phyloP scores from a whole-genome alignment of 176 grass and related monocot species.

The Phragmites australis region DNA sequence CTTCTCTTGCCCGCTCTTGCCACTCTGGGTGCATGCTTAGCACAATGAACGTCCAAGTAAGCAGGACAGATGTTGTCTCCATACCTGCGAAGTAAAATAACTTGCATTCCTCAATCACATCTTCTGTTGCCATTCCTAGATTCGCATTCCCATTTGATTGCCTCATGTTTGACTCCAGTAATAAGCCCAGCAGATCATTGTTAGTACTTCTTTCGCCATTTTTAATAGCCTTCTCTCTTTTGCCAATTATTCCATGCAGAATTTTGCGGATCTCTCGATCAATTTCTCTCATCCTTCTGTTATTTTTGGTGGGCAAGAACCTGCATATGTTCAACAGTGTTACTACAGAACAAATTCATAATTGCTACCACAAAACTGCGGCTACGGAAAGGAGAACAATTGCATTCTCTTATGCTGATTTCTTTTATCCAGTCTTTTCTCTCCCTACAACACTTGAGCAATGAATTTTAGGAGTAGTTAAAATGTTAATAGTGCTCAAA shows the following conservation, averaged over 20 bases:
- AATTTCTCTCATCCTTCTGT: conserved; percentile 49
- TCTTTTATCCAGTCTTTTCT: background rate
- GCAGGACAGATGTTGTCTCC: conserved; percentile 74
- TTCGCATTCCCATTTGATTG: conserved; percentile 47
- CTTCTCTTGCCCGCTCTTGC: conserved; percentile 70
- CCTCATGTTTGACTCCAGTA: conserved; percentile 62
- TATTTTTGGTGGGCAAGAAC: conserved; percentile 66
- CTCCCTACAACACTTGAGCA: background rate
- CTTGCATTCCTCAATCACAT: conserved; percentile 85
- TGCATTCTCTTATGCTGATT: background rate
- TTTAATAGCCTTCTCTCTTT: conserved; percentile 47
- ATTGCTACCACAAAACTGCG: background rate
- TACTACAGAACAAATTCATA: background rate
- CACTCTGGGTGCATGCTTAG: conserved; percentile 79
- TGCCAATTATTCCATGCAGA: conserved; percentile 59
- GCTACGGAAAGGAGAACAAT: background rate
- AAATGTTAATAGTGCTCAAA: background rate
- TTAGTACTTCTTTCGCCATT: conserved; percentile 39
- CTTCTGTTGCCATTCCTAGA: conserved; percentile 52
- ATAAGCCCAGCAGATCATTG: conserved; percentile 60
- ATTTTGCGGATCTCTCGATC: conserved; percentile 34
- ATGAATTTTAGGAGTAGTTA: background rate
- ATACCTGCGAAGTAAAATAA: conserved; percentile 87
- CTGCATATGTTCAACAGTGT: conserved; percentile 37
- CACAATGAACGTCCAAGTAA: conserved; percentile 74